Evolutionary conservation across 1,284 basidiomycete genomes (phyloP).

Genomic region (Pascua guehoae): DNA sequence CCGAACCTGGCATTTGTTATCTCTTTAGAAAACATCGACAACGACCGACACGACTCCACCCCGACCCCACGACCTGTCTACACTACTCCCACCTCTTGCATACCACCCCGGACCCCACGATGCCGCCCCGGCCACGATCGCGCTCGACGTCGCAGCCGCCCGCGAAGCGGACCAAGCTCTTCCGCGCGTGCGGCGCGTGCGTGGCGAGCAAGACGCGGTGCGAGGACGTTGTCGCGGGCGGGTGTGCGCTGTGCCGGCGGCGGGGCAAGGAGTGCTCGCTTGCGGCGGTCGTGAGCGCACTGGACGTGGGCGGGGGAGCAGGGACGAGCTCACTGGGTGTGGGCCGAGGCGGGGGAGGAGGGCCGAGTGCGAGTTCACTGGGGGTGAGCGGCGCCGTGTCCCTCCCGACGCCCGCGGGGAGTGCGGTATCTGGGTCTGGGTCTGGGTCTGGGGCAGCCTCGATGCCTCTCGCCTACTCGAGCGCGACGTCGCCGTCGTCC

Average conservation of each 20-base stretch:
- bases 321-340: not conserved
- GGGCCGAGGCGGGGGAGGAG: not conserved
- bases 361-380: not conserved
- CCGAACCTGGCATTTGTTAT: too few relatives aligned
- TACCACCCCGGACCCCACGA: not conserved
- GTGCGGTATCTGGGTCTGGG: too few relatives aligned
- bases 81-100: not conserved
- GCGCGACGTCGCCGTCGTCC: too few relatives aligned
- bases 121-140: not conserved
- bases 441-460: too few relatives aligned
- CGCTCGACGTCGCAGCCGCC: not conserved
- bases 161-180: conserved; percentile 27
- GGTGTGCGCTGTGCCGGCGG: conserved; percentile 31
- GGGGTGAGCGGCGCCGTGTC: not conserved
- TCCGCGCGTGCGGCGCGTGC: conserved; percentile 31
- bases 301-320: conserved; percentile 1
- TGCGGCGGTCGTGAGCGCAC: conserved; percentile 8
- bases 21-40: too few relatives aligned
- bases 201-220: conserved; percentile 35
- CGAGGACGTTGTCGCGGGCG: conserved; percentile 26
- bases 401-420: not conserved
- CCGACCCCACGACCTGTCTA: too few relatives aligned
- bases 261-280: conserved; percentile 27
- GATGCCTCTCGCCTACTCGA: too few relatives aligned
- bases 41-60: too few relatives aligned